phyloP scores from a whole-genome alignment of 208 protist genomes.

The Lotmaria passim region DNA sequence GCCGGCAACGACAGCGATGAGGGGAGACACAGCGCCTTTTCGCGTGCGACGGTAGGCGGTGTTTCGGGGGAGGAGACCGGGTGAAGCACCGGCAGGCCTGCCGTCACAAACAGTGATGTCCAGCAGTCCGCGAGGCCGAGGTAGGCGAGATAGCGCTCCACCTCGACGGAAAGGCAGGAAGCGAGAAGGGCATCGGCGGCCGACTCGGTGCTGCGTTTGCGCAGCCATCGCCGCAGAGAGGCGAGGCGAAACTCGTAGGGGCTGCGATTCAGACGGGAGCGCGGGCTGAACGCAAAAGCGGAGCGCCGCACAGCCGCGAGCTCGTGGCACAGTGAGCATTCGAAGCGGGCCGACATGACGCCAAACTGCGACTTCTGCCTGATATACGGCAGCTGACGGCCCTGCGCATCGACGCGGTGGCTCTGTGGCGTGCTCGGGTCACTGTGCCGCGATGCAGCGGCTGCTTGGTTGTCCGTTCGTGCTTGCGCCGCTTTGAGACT shows the following conservation, averaged over 20 bases:
- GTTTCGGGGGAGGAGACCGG: not conserved
- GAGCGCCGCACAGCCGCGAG: slow-evolving; percentile 5
- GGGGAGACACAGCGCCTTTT: not conserved
- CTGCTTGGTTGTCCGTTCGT: not conserved
- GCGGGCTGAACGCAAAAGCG: slow-evolving; percentile 1
- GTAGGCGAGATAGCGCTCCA: slow-evolving; percentile 33
- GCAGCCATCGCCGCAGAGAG: slow-evolving; percentile 33
- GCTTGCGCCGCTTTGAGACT: not conserved
- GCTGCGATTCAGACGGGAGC: slow-evolving; percentile 13
- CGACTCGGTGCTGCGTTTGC: slow-evolving; percentile 28
- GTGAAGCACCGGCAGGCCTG: slow-evolving; percentile 14
- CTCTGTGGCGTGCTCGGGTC: slow-evolving; percentile 20
- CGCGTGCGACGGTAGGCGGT: not conserved
- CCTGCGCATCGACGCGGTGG: slow-evolving; percentile 15
- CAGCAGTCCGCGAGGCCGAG: slow-evolving; percentile 32
- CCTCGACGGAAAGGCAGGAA: slow-evolving; percentile 19
- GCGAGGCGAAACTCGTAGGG: slow-evolving; percentile 31
- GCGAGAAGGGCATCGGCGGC: slow-evolving; percentile 15
- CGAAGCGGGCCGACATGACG: slow-evolving; percentile 15
- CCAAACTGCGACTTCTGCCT: slow-evolving; percentile 21
- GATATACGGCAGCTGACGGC: slow-evolving; percentile 20
- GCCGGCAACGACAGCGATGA: slow-evolving; percentile 1
- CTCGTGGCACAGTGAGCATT: slow-evolving; percentile 26
- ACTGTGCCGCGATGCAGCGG: slow-evolving; percentile 16
- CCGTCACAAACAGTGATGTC: slow-evolving; percentile 32